Evolutionary conservation across 768 basidiomycete genomes (phyloP), one percentile per base, ranked within the genome.

Genomic region (Boletus pseudo-olivaceus): DNA sequence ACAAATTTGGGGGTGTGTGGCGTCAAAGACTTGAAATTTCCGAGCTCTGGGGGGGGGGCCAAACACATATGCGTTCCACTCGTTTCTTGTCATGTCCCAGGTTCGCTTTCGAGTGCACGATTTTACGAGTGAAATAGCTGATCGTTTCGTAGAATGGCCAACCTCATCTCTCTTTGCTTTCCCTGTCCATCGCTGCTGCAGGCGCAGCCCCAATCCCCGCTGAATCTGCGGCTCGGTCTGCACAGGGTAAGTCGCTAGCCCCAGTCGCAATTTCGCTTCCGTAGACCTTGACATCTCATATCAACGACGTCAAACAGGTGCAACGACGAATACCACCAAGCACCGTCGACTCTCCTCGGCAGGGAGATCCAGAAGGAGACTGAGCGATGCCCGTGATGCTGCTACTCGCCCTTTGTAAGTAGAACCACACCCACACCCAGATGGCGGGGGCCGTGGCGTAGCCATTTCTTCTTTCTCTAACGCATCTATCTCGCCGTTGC

Each of bases 311-410:
- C 30, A 40, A 32, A 39, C 57, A 59, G 63, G 42, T 7, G 2
- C 51, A 54, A 68, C 67, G 30, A 60, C 66, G 48, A 81, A 73
- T 62, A 75, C 55, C 27, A 56, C 49, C 53, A 80, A 87, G 61
- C 87, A 89, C 67, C 82, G 89, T 49, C 77, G 88, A 17, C 72
- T 89, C 19, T 83, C 87, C 17, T 90, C 88, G 0, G 78, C 82
- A 11, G 85, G 88, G 19, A 83, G 87, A 70, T 76, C 81, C 26
- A 82, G 83, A 65, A 78, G 90, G 61, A 76, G 90, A 53, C 67
- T 89, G 58, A 90, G 87, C 68, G 90, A 91, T 68, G 89, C 88
- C 26, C 76, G 86, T 46, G 89, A 90, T 69, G 90, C 90, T 41
- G 85, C 86, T 47, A 76, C 76, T 52, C 77, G 90, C 47, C 87